A percentile compares a stretch with the other conserved stretches of the same genome.
phyloP scores from a whole-genome alignment of 2,329 filamentous ascomycete species.

The Didymella segeticola region DNA sequence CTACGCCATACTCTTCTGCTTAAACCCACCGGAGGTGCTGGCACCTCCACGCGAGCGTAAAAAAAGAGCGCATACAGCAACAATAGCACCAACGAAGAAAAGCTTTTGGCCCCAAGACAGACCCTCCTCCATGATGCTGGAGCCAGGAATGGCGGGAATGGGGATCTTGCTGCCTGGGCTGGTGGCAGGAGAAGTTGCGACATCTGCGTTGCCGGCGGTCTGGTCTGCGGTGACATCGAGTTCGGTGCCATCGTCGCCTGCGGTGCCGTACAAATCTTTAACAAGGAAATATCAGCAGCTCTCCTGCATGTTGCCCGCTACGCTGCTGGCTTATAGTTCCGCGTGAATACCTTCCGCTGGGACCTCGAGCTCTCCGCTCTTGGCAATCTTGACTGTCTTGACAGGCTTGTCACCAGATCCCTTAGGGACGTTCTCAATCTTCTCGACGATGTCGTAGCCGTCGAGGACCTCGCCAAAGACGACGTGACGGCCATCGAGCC shows the following conservation, averaged over 20 bases:
- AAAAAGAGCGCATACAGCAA: slow-evolving; percentile 52
- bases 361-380: slow-evolving; percentile 84
- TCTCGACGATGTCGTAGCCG: slow-evolving; percentile 80
- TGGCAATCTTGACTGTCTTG: slow-evolving; percentile 75
- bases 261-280: slow-evolving; percentile 55
- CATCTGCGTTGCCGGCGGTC: slow-evolving; percentile 30
- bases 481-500: slow-evolving; percentile 85
- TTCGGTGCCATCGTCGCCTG: slow-evolving; percentile 51
- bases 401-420: slow-evolving; percentile 70
- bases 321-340: slow-evolving; percentile 72
- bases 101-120: slow-evolving; percentile 55
- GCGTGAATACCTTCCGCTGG: slow-evolving; percentile 91
- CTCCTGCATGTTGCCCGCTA: slow-evolving; percentile 42
- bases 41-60: slow-evolving; percentile 44
- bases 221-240: slow-evolving; percentile 49
- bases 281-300: slow-evolving; percentile 52
- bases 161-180: slow-evolving; percentile 25
- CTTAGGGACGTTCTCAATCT: slow-evolving; percentile 77
- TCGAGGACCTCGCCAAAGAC: slow-evolving; percentile 90
- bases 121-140: slow-evolving; percentile 38
- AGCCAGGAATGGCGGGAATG: slow-evolving; percentile 24
- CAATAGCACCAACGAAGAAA: slow-evolving; percentile 52
- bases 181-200: slow-evolving; percentile 35
- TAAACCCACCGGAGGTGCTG: slow-evolving; percentile 26
- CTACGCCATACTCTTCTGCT: slow-evolving; percentile 53